phyloP scores from a whole-genome alignment of 257 asterid genomes.

The Jacaranda mimosifolia region DNA sequence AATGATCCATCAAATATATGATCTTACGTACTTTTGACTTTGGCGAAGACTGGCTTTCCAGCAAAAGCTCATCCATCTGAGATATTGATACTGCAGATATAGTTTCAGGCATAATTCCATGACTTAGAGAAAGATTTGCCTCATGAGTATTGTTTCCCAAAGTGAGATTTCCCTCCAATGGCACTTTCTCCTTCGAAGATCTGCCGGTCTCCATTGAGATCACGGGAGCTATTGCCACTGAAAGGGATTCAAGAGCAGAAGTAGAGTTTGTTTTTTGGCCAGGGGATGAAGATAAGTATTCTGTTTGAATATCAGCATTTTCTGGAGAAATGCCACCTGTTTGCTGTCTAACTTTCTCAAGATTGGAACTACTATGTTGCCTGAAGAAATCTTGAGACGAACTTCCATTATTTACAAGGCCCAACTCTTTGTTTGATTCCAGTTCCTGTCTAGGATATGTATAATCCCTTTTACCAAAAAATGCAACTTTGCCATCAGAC shows the following conservation, averaged over 20 bases:
- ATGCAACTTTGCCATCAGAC: slow-evolving; percentile 32
- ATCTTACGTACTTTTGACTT: slow-evolving; percentile 39
- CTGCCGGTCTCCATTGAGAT: too few relatives aligned
- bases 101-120: too few relatives aligned
- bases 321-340: not conserved
- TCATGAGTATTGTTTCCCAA: too few relatives aligned
- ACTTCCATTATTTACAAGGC: not conserved
- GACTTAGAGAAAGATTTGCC: too few relatives aligned
- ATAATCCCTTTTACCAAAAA: slow-evolving; percentile 13
- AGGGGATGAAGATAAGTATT: too few relatives aligned
- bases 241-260: too few relatives aligned
- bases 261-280: too few relatives aligned
- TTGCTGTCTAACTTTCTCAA: not conserved
- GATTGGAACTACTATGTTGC: not conserved
- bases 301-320: not conserved
- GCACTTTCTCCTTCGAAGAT: too few relatives aligned
- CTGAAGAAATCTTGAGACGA: not conserved
- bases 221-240: too few relatives aligned
- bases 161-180: too few relatives aligned
- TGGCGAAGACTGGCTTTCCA: slow-evolving; percentile 34
- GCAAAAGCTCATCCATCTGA: slow-evolving; percentile 50
- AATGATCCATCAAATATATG: slow-evolving; percentile 44
- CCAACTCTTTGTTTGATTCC: not conserved
- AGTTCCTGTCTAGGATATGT: not conserved
- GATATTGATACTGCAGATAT: slow-evolving; percentile 41